A percentile compares a stretch with the other conserved stretches of the same genome.
phyloP scores from a whole-genome alignment of 139 green algal species.

The Haematococcus lacustris region DNA sequence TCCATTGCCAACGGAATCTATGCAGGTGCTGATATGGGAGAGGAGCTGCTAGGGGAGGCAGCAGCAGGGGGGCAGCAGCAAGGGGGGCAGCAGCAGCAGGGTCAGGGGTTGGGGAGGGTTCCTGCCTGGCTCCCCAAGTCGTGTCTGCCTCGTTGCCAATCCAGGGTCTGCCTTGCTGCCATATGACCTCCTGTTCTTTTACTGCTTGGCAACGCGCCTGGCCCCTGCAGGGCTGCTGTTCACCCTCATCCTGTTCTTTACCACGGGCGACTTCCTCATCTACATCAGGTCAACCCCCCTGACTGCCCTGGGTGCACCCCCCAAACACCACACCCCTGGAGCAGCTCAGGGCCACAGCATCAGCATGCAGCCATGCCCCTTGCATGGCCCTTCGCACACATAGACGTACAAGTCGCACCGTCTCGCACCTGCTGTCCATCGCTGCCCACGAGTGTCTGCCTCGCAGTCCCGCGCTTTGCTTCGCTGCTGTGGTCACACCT shows the following conservation, averaged over 20 bases:
- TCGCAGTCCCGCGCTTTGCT: too few relatives aligned
- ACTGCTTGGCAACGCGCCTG: not conserved
- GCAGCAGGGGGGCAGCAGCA: not conserved
- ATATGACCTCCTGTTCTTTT: not conserved
- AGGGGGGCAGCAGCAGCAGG: not conserved
- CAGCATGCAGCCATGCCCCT: too few relatives aligned
- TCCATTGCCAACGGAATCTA: slow-evolving; percentile 40
- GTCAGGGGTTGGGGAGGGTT: not conserved
- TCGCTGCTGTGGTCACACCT: too few relatives aligned
- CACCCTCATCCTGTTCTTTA: not conserved
- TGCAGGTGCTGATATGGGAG: not conserved
- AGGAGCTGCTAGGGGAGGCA: not conserved
- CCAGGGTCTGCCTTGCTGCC: not conserved
- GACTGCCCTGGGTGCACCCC: too few relatives aligned
- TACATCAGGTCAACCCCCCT: slow-evolving; percentile 5
- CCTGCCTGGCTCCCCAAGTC: not conserved
- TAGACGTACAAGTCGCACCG: too few relatives aligned
- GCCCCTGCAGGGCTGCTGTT: not conserved
- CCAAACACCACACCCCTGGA: too few relatives aligned
- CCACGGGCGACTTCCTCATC: not conserved
- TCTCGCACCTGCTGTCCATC: too few relatives aligned
- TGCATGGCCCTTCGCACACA: too few relatives aligned
- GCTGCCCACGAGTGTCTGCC: too few relatives aligned
- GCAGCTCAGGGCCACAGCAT: too few relatives aligned
- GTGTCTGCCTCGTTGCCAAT: not conserved